These are phyloP conservation scores for Omphalotus guepiniiformis DNA, from an alignment of 768 basidiomycete genomes.

Conservation along the genomic window DNA sequence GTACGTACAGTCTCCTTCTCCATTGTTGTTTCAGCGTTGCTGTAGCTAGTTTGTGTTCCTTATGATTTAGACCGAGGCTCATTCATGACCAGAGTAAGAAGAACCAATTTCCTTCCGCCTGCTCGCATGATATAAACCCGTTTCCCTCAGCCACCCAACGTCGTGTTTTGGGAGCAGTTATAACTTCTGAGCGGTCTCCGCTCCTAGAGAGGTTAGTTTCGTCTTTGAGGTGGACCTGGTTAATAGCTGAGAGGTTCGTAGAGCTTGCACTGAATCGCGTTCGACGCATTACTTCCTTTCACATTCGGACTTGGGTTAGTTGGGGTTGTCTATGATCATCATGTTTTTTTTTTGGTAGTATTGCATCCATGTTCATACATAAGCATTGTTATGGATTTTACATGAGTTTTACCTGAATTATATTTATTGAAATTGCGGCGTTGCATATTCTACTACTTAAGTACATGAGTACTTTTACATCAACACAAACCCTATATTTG, in stretches of 20 bases:
- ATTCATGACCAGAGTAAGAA: not conserved
- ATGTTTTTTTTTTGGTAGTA: not conserved
- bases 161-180: not conserved
- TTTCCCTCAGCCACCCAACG: constrained; percentile 5
- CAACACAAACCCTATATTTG: not conserved
- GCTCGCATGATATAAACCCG: not conserved
- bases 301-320: not conserved
- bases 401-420: not conserved
- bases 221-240: not conserved
- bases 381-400: not conserved
- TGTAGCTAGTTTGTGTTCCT: too few species aligned
- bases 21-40: not conserved
- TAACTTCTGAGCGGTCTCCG: not conserved
- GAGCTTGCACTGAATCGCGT: not conserved
- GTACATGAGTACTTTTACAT: not conserved
- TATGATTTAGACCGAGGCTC: not conserved
- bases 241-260: too few species aligned
- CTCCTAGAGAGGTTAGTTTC: too few species aligned
- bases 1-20: not conserved
- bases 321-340: not conserved
- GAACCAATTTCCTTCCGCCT: not conserved
- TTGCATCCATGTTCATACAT: not conserved
- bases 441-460: not conserved
- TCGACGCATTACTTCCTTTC: not conserved
- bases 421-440: not conserved